Evolutionary conservation across 306 rosid species (phyloP), one percentile per base, ranked within the genome.

Genomic region (Spatholobus suberectus): DNA sequence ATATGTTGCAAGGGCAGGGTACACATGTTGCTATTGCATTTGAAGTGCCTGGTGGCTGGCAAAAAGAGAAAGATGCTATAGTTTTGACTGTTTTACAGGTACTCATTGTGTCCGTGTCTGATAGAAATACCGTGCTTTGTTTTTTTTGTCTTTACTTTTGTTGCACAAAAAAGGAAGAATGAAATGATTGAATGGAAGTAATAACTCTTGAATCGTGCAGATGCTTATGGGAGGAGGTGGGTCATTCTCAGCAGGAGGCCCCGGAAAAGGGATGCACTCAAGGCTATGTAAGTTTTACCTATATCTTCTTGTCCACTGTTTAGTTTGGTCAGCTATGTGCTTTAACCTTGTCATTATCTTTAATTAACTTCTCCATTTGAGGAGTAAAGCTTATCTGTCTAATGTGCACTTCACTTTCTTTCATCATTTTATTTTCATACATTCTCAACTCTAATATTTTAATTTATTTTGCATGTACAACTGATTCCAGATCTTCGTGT

Each of bases 21-120:
- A 82, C 99, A 34, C 99, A 96, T 76, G 46, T 96, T 90, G 99
- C 97, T 75, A 89, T 96, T 87, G 99, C 99, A 67, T 96, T 96
- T 87, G 99, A 96, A 83, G 97, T 92, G 52, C 97, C 99, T 40
- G 98, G 99, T 40, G 99, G 99, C 47, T 96, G 99, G 99, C 93
- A 86, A 21, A 66, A 91, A 11, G 99, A 96, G 88, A 92, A 89
- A 87, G 94, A 94, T 78, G 93, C 99, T 71, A 71, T 94, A 61
- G 87, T 92, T 78, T 87, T 92, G 93, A 94, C 98, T 44, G 98
- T 94, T 82, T 89, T 94, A 26, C 98, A 94, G 98, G 98, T 94
- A 70, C 83, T 75, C 82, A 49, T 80, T 83, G 18, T 79, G 18
- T 47, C 32, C 17, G 1, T 5, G 10, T 70, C 38, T 43, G 27